phyloP scores from a whole-genome alignment of 2,329 filamentous ascomycete species.

The Talaromyces sp. region DNA sequence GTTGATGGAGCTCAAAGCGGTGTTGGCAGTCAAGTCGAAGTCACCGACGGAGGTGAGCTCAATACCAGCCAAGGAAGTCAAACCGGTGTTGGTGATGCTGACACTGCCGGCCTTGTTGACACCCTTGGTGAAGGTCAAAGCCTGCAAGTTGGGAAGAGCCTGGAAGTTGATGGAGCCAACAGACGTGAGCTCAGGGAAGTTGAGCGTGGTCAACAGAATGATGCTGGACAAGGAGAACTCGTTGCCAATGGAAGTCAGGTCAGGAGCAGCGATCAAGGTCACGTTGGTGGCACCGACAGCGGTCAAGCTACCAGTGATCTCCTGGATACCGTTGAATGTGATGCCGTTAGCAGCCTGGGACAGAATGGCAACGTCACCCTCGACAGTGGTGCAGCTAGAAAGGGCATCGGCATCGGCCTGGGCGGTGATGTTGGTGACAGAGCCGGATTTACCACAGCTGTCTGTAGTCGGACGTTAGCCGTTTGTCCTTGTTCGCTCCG shows the following conservation, averaged over 20 bases:
- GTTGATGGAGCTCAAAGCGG: constrained; percentile 68
- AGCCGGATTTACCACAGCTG: constrained; percentile 20
- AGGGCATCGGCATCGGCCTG: constrained; percentile 62
- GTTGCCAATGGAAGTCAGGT: constrained; percentile 64
- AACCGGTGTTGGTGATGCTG: constrained; percentile 79
- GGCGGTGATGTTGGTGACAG: constrained; percentile 53
- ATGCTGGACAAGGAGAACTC: constrained; percentile 67
- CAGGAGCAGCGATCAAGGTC: constrained; percentile 58
- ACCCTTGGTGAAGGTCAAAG: constrained; percentile 59
- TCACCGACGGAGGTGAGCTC: constrained; percentile 68
- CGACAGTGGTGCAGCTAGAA: constrained; percentile 63
- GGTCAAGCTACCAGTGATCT: constrained; percentile 57
- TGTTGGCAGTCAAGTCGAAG: constrained; percentile 89
- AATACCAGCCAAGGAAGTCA: constrained; percentile 75
- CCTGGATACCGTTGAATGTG: constrained; percentile 57
- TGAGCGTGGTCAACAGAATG: constrained; percentile 65
- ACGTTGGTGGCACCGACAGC: constrained; percentile 58
- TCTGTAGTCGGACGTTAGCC: constrained; percentile 22
- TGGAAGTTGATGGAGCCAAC: constrained; percentile 68
- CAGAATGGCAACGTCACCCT: constrained; percentile 65
- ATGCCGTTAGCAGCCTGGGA: constrained; percentile 56
- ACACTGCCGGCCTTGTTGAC: constrained; percentile 65
- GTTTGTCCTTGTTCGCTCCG: background rate
- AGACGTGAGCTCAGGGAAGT: constrained; percentile 61
- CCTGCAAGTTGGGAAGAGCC: constrained; percentile 64